Percentiles rank a stretch among this genome's conserved stretches.
These are phyloP conservation scores for Mortierella hygrophila DNA, from an alignment of 192 early-diverging fungal genomes.

Conservation along the genomic window DNA sequence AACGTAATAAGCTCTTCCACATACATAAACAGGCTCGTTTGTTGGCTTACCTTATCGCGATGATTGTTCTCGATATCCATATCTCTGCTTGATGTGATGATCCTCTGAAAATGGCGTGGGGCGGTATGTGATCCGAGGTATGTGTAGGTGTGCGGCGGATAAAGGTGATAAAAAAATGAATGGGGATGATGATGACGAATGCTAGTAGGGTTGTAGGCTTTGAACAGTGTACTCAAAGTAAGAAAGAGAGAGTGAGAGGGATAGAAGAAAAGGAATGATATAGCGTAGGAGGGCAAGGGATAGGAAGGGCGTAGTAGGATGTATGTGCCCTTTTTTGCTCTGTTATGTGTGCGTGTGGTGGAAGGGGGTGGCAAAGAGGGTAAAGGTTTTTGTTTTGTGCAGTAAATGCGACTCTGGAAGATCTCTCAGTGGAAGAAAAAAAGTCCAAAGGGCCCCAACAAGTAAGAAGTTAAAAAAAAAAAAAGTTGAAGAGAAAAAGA, in stretches of 20 bases:
- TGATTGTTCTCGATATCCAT: constrained; percentile 18
- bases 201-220: too few species aligned
- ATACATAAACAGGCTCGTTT: neutral
- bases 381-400: neutral
- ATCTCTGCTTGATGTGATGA: too few species aligned
- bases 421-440: neutral
- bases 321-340: neutral
- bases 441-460: neutral
- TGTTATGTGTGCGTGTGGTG: neutral
- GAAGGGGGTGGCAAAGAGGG: neutral
- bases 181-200: neutral
- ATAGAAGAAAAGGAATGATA: neutral
- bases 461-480: neutral
- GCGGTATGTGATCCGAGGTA: neutral
- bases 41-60: constrained; percentile 18
- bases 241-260: neutral
- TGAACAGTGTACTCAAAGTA: too few species aligned
- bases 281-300: neutral
- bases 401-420: neutral
- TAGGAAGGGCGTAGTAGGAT: neutral
- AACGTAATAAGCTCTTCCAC: neutral
- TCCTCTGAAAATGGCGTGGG: too few species aligned
- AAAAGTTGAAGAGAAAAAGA: neutral
- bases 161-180: neutral
- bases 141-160: neutral